Evolutionary conservation across 1,284 basidiomycete species (phyloP), one percentile per base, ranked within the genome.

Genomic region (Earliella scabrosa): DNA sequence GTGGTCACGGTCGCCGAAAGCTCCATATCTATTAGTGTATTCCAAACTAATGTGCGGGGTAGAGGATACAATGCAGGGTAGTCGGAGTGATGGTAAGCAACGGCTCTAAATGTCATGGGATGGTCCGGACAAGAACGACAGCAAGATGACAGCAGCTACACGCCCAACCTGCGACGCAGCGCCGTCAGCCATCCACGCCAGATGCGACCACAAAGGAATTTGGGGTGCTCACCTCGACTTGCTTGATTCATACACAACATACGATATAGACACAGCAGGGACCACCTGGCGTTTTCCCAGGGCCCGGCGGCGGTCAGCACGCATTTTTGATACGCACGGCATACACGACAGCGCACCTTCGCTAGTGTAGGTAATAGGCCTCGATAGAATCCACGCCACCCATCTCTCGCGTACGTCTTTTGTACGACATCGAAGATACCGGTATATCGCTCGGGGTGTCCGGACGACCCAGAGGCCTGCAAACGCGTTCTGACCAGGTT

Each of bases 341-440:
- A 21, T 23, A 50, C 54, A 54, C 49, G 56, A 49, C 32, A 45
- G 35, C 56, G 29, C 52, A 87, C 90, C 84, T 98, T 98, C 43
- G 95, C 93, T 64, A 97, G 79, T 44, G 93, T 95, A 32, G 94
- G 95, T 53, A 94, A 82, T 62, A 97, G 75, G 34, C 97, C 97
- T 44, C 95, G 88, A 76, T 99, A 99, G 73, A 99, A 94, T 2
- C 97, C 97, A 60, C 88, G 82, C 88, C 94, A 92, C 0, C 97
- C 97, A 70, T 98, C 97, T 20, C 85, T 82, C 45, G 81, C 78
- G 72, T 92, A 92, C 20, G 97, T 98, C 71, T 89, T 90, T 41
- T 78, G 72, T 6, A 85, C 82, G 6, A 98, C 97, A 71, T 99
- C 97, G 73, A 82, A 75, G 58, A 97, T 89, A 23, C 96, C 95